Conservation (phyloP, 1,139 yeast species). For the Yamadazyma dushanensis region DNA sequence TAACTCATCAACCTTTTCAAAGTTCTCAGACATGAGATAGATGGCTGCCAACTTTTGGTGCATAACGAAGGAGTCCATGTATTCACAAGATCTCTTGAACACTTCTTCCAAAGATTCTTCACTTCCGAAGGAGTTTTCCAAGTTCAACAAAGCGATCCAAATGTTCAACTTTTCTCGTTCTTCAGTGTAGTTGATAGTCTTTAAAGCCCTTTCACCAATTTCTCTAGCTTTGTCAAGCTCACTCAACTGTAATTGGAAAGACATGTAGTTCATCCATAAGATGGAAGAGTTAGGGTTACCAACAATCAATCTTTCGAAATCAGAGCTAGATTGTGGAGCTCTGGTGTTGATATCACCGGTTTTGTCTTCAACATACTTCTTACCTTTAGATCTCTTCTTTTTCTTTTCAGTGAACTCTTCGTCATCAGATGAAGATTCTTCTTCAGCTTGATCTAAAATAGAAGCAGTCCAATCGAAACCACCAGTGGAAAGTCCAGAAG, state of each 20-base stretch:
- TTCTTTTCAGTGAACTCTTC: conserved; percentile 48
- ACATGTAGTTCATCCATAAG: conserved; percentile 98
- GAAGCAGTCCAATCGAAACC: conserved; percentile 96
- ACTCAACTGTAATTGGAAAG: conserved; percentile 91
- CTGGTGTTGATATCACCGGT: conserved; percentile 82
- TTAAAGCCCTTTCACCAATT: conserved; percentile 87
- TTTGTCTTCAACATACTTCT: conserved; percentile 63
- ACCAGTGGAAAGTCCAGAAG: conserved; percentile 68
- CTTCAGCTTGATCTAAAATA: conserved; percentile 75
- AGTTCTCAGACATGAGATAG: conserved; percentile 71
- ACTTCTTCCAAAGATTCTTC: conserved; percentile 77
- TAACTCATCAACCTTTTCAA: conserved; percentile 65
- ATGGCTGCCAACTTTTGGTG: conserved; percentile 79
- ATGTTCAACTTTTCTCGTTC: conserved; percentile 91
- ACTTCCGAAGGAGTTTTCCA: conserved; percentile 92
- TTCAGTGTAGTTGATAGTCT: conserved; percentile 86
- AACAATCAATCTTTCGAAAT: conserved; percentile 85
- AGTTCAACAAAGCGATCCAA: conserved; percentile 92
- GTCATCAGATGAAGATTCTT: conserved; percentile 58
- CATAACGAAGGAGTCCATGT: conserved; percentile 83
- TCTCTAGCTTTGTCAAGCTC: conserved; percentile 94
- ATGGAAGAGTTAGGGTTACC: conserved; percentile 94
- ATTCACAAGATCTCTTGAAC: conserved; percentile 83
- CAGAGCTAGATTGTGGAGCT: conserved; percentile 88
- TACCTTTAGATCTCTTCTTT: conserved; percentile 46